phyloP scores from a whole-genome alignment of 768 basidiomycete genomes.

The Hygrophoropsis aurantiaca region DNA sequence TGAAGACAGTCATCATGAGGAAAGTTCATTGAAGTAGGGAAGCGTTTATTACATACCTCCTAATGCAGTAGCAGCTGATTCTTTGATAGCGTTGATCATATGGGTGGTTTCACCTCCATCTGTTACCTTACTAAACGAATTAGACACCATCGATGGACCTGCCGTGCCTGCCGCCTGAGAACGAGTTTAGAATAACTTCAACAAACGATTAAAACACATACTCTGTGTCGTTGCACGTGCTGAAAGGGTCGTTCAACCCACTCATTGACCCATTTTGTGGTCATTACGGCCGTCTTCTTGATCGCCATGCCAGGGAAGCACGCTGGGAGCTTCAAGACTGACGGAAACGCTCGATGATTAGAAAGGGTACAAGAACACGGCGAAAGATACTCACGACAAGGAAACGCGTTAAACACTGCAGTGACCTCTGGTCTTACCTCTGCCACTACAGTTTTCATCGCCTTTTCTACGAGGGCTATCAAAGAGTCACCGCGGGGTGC shows the following conservation, averaged over 20 bases:
- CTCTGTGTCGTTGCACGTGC: constrained; percentile 11
- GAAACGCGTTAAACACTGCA: constrained; percentile 14
- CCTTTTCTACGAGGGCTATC: constrained; percentile 23
- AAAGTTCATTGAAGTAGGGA: not conserved
- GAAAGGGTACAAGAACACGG: constrained; percentile 4
- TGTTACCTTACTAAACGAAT: constrained; percentile 9
- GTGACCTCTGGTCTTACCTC: constrained; percentile 23
- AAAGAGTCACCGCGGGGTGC: constrained; percentile 25
- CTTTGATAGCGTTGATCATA: constrained; percentile 13
- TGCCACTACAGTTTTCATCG: constrained; percentile 20
- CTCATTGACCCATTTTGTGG: constrained; percentile 13
- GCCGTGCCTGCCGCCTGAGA: constrained; percentile 12
- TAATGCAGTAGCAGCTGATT: constrained; percentile 18
- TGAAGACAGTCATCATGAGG: not conserved
- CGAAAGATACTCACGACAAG: constrained; percentile 1
- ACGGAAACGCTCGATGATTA: constrained; percentile 12
- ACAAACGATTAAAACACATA: not conserved
- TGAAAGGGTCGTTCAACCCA: constrained; percentile 22
- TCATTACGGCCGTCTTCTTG: constrained; percentile 19
- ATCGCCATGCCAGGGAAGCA: constrained; percentile 31
- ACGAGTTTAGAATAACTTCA: not conserved
- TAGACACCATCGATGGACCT: constrained; percentile 15
- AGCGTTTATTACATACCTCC: constrained; percentile 10
- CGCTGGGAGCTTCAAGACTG: constrained; percentile 21
- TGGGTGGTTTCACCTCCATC: not conserved